Conservation (phyloP, 1,284 basidiomycete species). For the Porphyrellus sp. region DNA sequence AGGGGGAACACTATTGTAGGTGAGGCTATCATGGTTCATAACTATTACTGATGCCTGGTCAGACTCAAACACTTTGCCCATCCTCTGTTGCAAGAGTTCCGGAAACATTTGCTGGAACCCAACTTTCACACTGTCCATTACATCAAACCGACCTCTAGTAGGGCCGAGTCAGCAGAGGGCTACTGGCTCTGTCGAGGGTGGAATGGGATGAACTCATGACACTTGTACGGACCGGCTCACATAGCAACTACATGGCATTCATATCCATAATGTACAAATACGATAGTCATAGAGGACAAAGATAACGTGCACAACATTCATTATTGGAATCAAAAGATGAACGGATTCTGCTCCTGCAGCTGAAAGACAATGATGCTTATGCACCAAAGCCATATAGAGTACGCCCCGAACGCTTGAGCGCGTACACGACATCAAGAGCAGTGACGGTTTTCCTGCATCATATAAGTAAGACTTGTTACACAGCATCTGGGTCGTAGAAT, state of each 20-base stretch:
- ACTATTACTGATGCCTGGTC: slow-evolving; percentile 1
- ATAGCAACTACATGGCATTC: slow-evolving; percentile 7
- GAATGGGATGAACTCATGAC: slow-evolving; percentile 27
- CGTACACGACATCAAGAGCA: slow-evolving; percentile 79
- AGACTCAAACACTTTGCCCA: slow-evolving; percentile 77
- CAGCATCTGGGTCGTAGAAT: background rate
- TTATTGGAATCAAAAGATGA: background rate
- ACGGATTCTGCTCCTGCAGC: background rate
- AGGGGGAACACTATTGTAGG: slow-evolving; percentile 68
- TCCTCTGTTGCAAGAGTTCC: slow-evolving; percentile 57
- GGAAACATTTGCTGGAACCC: slow-evolving; percentile 47
- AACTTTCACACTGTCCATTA: slow-evolving; percentile 57
- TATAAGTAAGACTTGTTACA: slow-evolving; percentile 6
- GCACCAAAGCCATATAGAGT: slow-evolving; percentile 81
- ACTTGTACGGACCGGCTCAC: background rate
- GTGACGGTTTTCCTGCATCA: slow-evolving; percentile 72
- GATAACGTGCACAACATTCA: background rate
- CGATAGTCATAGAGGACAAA: slow-evolving; percentile 11
- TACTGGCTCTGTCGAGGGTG: slow-evolving; percentile 74
- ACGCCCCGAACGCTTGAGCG: slow-evolving; percentile 79
- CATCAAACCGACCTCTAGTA: slow-evolving; percentile 67
- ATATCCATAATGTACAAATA: slow-evolving; percentile 18
- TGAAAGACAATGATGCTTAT: slow-evolving; percentile 30
- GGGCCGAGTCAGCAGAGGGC: slow-evolving; percentile 65
- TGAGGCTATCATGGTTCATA: slow-evolving; percentile 16